Base-by-base conservation (phyloP, 2,329 filamentous ascomycete species). In the Ophiostoma australiae region DNA sequence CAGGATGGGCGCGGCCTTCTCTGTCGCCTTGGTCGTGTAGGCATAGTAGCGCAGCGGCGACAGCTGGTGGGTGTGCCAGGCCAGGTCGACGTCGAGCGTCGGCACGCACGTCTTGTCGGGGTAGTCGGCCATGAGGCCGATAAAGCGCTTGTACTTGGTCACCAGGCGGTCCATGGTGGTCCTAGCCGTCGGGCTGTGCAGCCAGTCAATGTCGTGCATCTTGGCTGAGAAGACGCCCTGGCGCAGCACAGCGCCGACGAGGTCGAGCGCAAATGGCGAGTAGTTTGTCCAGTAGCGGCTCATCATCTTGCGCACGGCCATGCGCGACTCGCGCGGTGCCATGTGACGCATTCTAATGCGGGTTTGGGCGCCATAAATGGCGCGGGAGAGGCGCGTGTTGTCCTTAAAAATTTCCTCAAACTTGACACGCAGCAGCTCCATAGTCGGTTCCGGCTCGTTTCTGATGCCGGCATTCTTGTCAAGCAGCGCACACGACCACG, bases 11-110 rank as follows among this genome's bases (percentile, higher is more conserved):
- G 66, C 35, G 44, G 1, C 20, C 27, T 20, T 15, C 10, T n/a
- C 27, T 0, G 83, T 84, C 31, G 78, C 77, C 0, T 69, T 70
- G 0, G 84, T 77, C 1, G 86, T 89, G 77, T 86, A 89, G 2
- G 77, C 72, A 75, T 87, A 90, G 79, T 95, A 95, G 3, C 81
- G 76, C 2, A 77, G 76, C 0, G 91, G 90, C 10, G 81, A 85
- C 3, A 94, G 85, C 77, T 94, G 90, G 76, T 94, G 91, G 0
- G 91, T 94, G 77, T 96, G 92, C 90, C 91, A 93, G 0, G 86
- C 90, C 0, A 93, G 81, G 76, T 93, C 91, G 5, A 93, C 84
- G 73, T 93, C 91, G 0, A 93, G 82, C 0, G 90, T 93, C 0
- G 91, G 91, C 0, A 93, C 90, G 0, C 83, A 85, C 17, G 86